Percentiles rank a stretch among this genome's conserved stretches.
phyloP scores from a whole-genome alignment of 2,329 filamentous ascomycete species.

The Neopestalotiopsis clavispora region DNA sequence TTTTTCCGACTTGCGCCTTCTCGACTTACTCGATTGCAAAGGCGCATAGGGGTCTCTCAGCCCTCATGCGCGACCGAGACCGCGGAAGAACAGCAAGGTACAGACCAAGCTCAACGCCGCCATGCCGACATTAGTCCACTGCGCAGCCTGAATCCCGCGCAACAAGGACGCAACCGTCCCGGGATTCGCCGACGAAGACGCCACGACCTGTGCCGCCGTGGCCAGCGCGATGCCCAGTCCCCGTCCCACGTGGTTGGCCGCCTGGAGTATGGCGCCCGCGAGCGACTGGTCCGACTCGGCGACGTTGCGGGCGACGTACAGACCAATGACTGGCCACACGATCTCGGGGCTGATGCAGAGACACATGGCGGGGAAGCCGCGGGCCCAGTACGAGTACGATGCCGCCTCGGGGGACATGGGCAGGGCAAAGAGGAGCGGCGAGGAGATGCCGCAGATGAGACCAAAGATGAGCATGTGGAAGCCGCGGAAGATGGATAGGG shows the following conservation, averaged over 20 bases:
- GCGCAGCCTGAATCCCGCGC: not conserved
- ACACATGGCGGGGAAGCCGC: not conserved
- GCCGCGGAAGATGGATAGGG: not conserved
- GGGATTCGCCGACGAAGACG: not conserved
- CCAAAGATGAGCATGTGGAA: not conserved
- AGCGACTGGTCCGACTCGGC: slow-evolving; percentile 2
- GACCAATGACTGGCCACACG: not conserved
- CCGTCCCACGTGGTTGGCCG: not conserved
- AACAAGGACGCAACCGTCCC: not conserved
- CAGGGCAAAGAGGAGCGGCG: not conserved
- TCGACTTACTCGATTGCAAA: too few species aligned
- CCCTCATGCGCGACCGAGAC: not conserved
- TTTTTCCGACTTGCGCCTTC: not conserved
- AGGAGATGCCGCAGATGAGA: not conserved
- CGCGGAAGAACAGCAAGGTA: not conserved
- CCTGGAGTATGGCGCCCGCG: not conserved
- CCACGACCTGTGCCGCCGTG: not conserved
- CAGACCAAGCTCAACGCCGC: not conserved
- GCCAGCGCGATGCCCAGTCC: not conserved
- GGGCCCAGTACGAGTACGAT: not conserved
- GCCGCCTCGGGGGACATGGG: not conserved
- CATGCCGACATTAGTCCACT: not conserved
- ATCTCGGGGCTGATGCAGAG: not conserved
- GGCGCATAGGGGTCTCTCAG: not conserved
- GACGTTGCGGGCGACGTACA: not conserved